Conservation (phyloP, 768 basidiomycete species). For the Xerocomellus intermedius region DNA sequence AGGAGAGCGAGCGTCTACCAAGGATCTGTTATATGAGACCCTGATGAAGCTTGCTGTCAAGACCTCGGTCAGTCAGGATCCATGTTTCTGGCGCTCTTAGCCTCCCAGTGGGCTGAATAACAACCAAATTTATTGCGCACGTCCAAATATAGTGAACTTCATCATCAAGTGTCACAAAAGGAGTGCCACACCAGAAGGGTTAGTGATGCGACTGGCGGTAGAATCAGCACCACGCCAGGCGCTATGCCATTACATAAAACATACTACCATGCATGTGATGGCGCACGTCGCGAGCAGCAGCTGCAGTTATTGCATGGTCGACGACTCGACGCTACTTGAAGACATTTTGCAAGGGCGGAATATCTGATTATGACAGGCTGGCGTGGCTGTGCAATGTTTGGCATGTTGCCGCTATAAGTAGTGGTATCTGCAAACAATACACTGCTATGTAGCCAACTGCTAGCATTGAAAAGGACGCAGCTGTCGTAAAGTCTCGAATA, state of each 20-base stretch:
- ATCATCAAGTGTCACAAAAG: slow-evolving; percentile 14
- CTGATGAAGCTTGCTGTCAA: no score
- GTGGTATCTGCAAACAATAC: background rate
- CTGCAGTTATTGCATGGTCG: background rate
- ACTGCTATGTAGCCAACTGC: no score
- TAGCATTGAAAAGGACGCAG: no score
- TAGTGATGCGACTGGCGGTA: slow-evolving; percentile 10
- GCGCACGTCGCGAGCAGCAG: slow-evolving; percentile 5
- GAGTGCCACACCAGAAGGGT: slow-evolving; percentile 13
- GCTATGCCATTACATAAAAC: background rate
- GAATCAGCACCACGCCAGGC: background rate
- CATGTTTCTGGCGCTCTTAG: no score
- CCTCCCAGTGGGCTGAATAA: no score
- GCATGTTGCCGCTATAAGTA: background rate
- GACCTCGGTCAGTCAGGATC: no score
- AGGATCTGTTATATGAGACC: no score
- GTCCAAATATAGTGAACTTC: slow-evolving; percentile 22
- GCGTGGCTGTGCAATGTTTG: background rate
- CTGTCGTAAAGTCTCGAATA: background rate
- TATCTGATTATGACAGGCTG: background rate
- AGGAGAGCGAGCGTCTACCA: no score
- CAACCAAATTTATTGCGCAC: slow-evolving; percentile 10
- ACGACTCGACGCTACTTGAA: no score
- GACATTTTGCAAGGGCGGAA: background rate
- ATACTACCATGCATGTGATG: slow-evolving; percentile 16